Percentiles rank a stretch among this genome's conserved stretches.
Conservation (phyloP, 192 early-diverging fungal genomes). For the Coemansia sp. region DNA sequence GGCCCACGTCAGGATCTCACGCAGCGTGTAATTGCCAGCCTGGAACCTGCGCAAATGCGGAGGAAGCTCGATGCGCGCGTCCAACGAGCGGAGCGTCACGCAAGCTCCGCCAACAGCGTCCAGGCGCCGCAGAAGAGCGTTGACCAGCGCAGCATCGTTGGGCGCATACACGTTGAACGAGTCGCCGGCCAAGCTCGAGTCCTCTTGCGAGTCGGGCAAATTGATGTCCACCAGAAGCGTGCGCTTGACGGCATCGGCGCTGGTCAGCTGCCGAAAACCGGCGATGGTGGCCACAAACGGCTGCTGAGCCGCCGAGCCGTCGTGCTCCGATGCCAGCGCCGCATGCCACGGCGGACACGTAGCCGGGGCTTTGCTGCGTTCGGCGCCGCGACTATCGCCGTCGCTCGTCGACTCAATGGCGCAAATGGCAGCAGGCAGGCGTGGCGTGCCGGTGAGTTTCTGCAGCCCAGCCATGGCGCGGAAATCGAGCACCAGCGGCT, state of each 20-base stretch:
- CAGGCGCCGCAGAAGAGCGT: constrained; percentile 62
- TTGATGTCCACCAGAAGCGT: constrained; percentile 64
- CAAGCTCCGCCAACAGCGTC: constrained; percentile 34
- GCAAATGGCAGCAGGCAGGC: constrained; percentile 26
- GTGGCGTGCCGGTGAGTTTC: constrained; percentile 41
- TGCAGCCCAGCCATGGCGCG: constrained; percentile 27
- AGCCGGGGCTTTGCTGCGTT: background rate
- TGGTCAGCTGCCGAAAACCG: constrained; percentile 61
- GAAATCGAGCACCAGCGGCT: constrained; percentile 49
- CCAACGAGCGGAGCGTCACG: constrained; percentile 27
- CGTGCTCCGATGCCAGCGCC: background rate
- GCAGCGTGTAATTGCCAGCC: constrained; percentile 13
- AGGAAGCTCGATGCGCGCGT: constrained; percentile 42
- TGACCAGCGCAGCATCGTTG: constrained; percentile 73
- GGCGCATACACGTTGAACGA: constrained; percentile 87
- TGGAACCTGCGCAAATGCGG: constrained; percentile 28
- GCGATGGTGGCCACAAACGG: constrained; percentile 59
- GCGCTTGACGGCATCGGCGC: constrained; percentile 69
- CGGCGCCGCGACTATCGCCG: background rate
- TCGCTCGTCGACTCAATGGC: background rate
- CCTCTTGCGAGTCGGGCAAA: constrained; percentile 25
- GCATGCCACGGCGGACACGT: constrained; percentile 38
- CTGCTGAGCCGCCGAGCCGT: constrained; percentile 9
- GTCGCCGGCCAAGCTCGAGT: constrained; percentile 54
- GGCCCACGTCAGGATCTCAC: constrained; percentile 70